Evolutionary conservation across 345 rosid species (phyloP), one percentile per base, ranked within the genome.

Genomic region (Cochlearia excelsa): DNA sequence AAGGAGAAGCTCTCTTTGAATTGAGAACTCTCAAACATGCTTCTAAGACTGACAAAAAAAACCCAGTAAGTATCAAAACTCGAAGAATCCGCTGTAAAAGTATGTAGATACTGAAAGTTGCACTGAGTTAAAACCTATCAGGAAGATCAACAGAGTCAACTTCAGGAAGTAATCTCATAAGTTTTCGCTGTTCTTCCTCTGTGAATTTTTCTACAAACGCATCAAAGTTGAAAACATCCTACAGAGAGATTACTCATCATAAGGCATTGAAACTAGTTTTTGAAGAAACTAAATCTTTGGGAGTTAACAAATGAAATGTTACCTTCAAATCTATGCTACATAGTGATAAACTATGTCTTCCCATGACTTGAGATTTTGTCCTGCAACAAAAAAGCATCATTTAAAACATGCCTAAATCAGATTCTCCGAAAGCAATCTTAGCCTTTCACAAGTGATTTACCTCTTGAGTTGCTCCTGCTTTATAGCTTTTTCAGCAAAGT

Each of bases 171-270:
- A 81, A 80, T 72, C 79, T 84, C 71, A 84, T 74, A 51, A 93
- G 78, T 45, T 78, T 85, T 51, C 64, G 78, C 79, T 87, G 97
- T 72, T 93, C 99, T 65, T 84, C 95, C 43, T 62, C 57, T 43
- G 92, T 84, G 68, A 89, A 78, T 51, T 67, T 72, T 63, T 71
- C 79, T 26, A 66, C 57, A 65, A 93, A 89, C 77, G 77, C 88
- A 76, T 89, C 85, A 65, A 85, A 81, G 80, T 85, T 93, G 70
- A 85, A 63, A 72, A 93, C 65, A 66, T 77, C 86, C 99, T 93
- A 74, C 65, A 66, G 31, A 38, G 3, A 41, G 1, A 43, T 27
- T n/a, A 7, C 44, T 7, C 51, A 46, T 43, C 10, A 1, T 31
- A 4, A 47, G 50, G 2, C 58, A 61, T 33, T 11, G 9, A 54